phyloP scores from a whole-genome alignment of 129 eudicot species.

The Apium graveolens region DNA sequence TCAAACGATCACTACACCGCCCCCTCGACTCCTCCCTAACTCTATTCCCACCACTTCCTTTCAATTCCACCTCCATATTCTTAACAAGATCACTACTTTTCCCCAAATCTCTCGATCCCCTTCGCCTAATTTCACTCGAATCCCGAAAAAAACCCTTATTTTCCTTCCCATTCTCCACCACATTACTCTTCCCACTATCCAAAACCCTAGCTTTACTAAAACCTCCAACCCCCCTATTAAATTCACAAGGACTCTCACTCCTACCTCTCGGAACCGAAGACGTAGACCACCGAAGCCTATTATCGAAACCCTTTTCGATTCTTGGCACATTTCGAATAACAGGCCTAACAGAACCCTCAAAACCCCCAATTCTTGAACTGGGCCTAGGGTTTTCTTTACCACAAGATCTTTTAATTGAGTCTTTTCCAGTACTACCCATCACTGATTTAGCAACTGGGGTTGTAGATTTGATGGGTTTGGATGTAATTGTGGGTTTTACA shows the following conservation, averaged over 20 bases:
- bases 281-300: conserved; percentile 44
- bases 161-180: conserved; percentile 10
- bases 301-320: conserved; percentile 35
- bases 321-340: conserved; percentile 49
- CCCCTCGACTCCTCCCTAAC: conserved; percentile 21
- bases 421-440: conserved; percentile 5
- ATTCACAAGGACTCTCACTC: conserved; percentile 81
- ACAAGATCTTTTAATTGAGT: conserved; percentile 25
- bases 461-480: conserved; percentile 34
- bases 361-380: conserved; percentile 43
- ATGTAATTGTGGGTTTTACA: conserved; percentile 32
- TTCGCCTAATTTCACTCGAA: conserved; percentile 1
- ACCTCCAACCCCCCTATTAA: conserved; percentile 35
- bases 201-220: conserved; percentile 46
- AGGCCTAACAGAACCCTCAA: conserved; percentile 41
- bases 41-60: conserved; percentile 19
- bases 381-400: conserved; percentile 73
- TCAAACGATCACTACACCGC: conserved; percentile 23
- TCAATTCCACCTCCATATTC: background rate
- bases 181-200: conserved; percentile 28
- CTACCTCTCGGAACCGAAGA: conserved; percentile 70
- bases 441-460: conserved; percentile 47
- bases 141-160: background rate
- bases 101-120: conserved; percentile 2
- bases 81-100: conserved; percentile 2